Conservation (phyloP, 1,284 basidiomycete genomes). For the Tremellales sp. region DNA sequence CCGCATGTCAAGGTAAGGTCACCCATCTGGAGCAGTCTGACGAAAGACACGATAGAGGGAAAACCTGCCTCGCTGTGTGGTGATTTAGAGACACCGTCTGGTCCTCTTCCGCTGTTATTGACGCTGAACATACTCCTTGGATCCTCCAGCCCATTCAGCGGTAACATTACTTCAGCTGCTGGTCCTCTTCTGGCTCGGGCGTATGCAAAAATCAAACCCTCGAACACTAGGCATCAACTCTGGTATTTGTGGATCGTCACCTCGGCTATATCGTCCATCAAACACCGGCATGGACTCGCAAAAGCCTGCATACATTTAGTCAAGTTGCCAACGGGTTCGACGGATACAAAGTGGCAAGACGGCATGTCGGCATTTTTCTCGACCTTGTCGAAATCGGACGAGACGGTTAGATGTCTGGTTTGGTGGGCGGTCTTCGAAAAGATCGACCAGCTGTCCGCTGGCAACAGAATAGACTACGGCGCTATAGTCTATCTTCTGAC, state of each 20-base stretch:
- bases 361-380: slow-evolving; percentile 10
- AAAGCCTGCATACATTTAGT: slow-evolving; percentile 14
- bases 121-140: slow-evolving; percentile 16
- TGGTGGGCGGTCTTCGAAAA: slow-evolving; percentile 23
- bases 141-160: slow-evolving; percentile 10
- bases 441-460: neutral
- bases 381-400: slow-evolving; percentile 7
- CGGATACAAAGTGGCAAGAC: slow-evolving; percentile 7
- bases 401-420: slow-evolving; percentile 15
- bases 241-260: slow-evolving; percentile 11
- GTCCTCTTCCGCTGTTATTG: slow-evolving; percentile 12
- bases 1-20: slow-evolving; percentile 30
- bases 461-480: slow-evolving; percentile 5
- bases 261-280: neutral
- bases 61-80: slow-evolving; percentile 11
- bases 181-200: slow-evolving; percentile 16
- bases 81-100: slow-evolving; percentile 14
- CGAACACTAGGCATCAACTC: slow-evolving; percentile 9
- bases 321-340: no score
- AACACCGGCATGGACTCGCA: slow-evolving; percentile 12
- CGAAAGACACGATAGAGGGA: slow-evolving; percentile 9
- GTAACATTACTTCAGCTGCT: slow-evolving; percentile 8
- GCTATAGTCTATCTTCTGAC: slow-evolving; percentile 13
- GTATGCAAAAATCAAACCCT: no score
- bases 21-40: neutral